Percentiles rank a stretch among this genome's conserved stretches.
These are phyloP conservation scores for Tanacetum coccineum DNA, from an alignment of 129 eudicot genomes.

Conservation along the genomic window DNA sequence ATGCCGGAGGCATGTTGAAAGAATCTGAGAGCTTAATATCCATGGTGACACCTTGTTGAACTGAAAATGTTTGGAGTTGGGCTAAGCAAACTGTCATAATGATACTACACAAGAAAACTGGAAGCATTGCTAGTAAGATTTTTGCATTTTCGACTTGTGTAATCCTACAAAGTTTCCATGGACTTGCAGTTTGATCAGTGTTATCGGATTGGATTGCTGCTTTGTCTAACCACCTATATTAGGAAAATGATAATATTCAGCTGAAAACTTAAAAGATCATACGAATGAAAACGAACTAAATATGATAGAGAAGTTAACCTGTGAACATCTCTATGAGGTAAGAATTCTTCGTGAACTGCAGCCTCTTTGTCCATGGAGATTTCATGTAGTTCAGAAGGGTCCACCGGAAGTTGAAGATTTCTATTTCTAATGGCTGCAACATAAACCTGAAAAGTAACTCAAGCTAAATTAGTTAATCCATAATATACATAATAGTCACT, in stretches of 20 bases:
- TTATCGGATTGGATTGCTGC: slow-evolving; percentile 50
- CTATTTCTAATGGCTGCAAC: slow-evolving; percentile 61
- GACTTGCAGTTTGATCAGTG: slow-evolving; percentile 22
- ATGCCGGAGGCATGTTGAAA: no score
- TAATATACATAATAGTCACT: no score
- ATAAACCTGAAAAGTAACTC: no score
- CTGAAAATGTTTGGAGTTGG: no score
- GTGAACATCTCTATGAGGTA: slow-evolving; percentile 59
- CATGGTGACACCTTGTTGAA: no score
- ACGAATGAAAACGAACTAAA: not conserved
- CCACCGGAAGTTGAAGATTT: slow-evolving; percentile 54
- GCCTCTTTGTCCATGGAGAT: slow-evolving; percentile 51
- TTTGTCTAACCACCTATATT: slow-evolving; percentile 57
- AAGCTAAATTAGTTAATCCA: no score
- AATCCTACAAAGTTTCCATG: slow-evolving; percentile 80
- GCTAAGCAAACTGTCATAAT: slow-evolving; percentile 76
- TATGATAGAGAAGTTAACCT: slow-evolving; percentile 30
- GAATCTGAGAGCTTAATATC: no score
- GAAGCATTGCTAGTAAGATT: slow-evolving; percentile 56
- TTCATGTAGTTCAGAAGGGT: slow-evolving; percentile 47
- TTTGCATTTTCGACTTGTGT: slow-evolving; percentile 88
- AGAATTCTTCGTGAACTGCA: slow-evolving; percentile 37
- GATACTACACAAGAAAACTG: slow-evolving; percentile 53
- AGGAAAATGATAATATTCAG: not conserved
- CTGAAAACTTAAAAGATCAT: not conserved